Base-by-base conservation (phyloP, 345 rosid genomes). In the Pugionium dolabratum region DNA sequence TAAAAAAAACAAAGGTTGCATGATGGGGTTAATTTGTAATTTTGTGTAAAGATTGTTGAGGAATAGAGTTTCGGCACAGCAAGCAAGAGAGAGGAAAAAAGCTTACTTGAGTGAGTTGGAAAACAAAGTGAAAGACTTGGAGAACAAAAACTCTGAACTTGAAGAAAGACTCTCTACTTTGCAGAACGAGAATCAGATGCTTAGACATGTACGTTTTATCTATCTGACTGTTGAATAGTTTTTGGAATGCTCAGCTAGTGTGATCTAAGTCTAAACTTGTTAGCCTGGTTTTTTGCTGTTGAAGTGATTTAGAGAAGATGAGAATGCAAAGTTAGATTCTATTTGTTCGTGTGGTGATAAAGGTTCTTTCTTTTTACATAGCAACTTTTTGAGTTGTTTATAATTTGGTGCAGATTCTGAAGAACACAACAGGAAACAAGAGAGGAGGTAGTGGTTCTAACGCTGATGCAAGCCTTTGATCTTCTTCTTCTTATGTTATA, bases 61-160 rank as follows among this genome's bases (percentile, higher is more conserved):
- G 81, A 94, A 94, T 74, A 87, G 99, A 87, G 99, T 94, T 25
- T 94, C 99, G 29, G 99, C 99, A 1, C 99, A 94, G 70, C 99
- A 94, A 78, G 99, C 97, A 41, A 89, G 99, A 79, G 99, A 94
- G 72, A 87, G 97, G 83, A 94, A 94, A 68, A 94, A 94, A 52
- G 99, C 85, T 2, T 91, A 94, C 83, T 68, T 94, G 85, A 78
- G 5, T 55, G 97, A 86, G 18, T 72, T 94, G 83, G 97, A 94
- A 73, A 65, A 62, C 4, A 88, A 81, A 83, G 95, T 85, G 56
- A 81, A 79, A 86, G 93, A 88, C 64, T 80, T 91, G 83, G 96
- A 88, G 83, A 87, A 76, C 80, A 87, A 81, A 63, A 94, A 94
- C 83, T 87, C 96, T n/a, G 93, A 91, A 75, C 90, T 91, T 66